Conservation (phyloP, 768 basidiomycete species). For the Suillus americanus region DNA sequence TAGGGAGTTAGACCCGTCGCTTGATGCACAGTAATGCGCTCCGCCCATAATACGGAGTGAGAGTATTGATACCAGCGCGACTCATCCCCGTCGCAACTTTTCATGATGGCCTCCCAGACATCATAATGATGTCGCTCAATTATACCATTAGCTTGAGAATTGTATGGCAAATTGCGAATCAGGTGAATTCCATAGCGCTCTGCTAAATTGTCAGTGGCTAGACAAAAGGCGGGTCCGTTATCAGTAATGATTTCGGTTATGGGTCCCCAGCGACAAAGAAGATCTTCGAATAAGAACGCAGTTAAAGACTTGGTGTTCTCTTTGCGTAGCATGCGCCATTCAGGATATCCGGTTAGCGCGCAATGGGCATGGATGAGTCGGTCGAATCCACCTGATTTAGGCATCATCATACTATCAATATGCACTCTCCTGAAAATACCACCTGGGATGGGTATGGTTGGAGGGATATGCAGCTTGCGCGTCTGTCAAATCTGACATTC, state of each 20-base stretch:
- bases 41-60: no score
- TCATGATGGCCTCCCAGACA: no score
- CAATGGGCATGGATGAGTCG: constrained; percentile 19
- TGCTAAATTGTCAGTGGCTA: background rate
- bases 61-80: no score
- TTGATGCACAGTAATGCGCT: no score
- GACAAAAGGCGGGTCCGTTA: background rate
- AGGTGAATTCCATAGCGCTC: background rate
- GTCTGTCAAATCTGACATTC: background rate
- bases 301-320: constrained; percentile 2
- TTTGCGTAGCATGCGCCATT: constrained; percentile 32
- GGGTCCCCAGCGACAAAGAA: constrained; percentile 13
- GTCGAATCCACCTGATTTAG: background rate
- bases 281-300: constrained; percentile 20
- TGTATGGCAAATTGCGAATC: background rate
- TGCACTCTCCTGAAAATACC: background rate
- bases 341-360: constrained; percentile 9
- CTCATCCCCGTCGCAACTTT: no score
- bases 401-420: constrained; percentile 6
- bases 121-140: no score
- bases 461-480: background rate
- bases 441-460: background rate
- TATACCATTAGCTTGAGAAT: background rate
- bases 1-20: no score
- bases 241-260: constrained; percentile 9